Evolutionary conservation across 2,329 filamentous ascomycete species (phyloP).

Genomic region (Fusarium chlamydosporum): DNA sequence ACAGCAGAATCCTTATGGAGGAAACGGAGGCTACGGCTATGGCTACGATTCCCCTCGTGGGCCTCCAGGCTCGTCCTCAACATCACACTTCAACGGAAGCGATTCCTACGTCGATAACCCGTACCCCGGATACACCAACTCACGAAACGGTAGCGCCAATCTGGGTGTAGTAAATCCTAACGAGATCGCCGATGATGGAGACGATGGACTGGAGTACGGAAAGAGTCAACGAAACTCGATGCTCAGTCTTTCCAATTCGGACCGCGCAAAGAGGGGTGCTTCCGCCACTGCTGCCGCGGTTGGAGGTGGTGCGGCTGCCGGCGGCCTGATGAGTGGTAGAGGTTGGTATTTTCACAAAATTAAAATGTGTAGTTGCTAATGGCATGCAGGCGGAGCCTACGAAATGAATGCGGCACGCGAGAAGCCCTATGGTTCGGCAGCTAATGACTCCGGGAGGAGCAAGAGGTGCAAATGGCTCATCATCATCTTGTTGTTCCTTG

Average conservation of each 20-base stretch:
- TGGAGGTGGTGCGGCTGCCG: slow-evolving; percentile 61
- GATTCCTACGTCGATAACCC: slow-evolving; percentile 73
- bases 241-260: slow-evolving; percentile 67
- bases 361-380: slow-evolving; percentile 22
- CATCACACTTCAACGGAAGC: slow-evolving; percentile 47
- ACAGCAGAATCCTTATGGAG: slow-evolving; percentile 48
- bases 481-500: slow-evolving; percentile 71
- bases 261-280: slow-evolving; percentile 47
- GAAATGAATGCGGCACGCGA: slow-evolving; percentile 61
- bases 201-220: slow-evolving; percentile 79
- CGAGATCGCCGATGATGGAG: slow-evolving; percentile 87
- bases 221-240: slow-evolving; percentile 68
- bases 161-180: slow-evolving; percentile 79
- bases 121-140: slow-evolving; percentile 69
- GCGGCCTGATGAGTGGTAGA: slow-evolving; percentile 54
- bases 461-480: slow-evolving; percentile 80
- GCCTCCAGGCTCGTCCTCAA: slow-evolving; percentile 34
- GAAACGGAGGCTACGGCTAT: slow-evolving; percentile 47
- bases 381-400: slow-evolving; percentile 49
- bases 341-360: slow-evolving; percentile 32
- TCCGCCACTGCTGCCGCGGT: slow-evolving; percentile 60
- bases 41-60: slow-evolving; percentile 45
- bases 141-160: slow-evolving; percentile 61
- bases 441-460: slow-evolving; percentile 69
- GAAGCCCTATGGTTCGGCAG: slow-evolving; percentile 74